Percentiles rank a stretch among this genome's conserved stretches.
These are phyloP conservation scores for Cladorrhinum samala DNA, from an alignment of 495 filamentous ascomycete genomes.

Conservation along the genomic window DNA sequence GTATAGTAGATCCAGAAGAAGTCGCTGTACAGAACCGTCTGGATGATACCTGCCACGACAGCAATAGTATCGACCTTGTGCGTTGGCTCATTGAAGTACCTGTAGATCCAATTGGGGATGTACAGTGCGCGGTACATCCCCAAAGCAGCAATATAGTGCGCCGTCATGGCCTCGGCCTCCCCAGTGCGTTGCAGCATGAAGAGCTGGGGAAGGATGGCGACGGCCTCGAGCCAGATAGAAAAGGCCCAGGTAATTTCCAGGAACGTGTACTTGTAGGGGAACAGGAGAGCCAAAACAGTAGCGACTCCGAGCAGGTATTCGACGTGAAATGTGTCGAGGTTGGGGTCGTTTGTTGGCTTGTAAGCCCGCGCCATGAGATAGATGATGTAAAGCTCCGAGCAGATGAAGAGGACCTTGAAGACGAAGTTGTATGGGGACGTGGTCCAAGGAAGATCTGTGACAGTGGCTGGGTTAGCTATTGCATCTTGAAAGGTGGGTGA, in stretches of 20 bases:
- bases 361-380: slow-evolving; percentile 96
- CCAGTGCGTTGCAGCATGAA: slow-evolving; percentile 98
- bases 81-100: slow-evolving; percentile 65
- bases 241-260: slow-evolving; percentile 90
- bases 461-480: too few species aligned
- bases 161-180: slow-evolving; percentile 96
- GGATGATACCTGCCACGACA: slow-evolving; percentile 78
- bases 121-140: slow-evolving; percentile 88
- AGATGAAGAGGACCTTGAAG: slow-evolving; percentile 95
- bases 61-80: slow-evolving; percentile 73
- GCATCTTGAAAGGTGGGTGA: background rate
- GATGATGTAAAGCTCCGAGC: slow-evolving; percentile 81
- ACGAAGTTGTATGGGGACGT: slow-evolving; percentile 79
- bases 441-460: slow-evolving; percentile 83
- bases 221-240: slow-evolving; percentile 93
- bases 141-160: slow-evolving; percentile 95
- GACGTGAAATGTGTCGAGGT: slow-evolving; percentile 92
- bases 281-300: slow-evolving; percentile 69
- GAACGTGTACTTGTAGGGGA: slow-evolving; percentile 70
- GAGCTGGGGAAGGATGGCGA: slow-evolving; percentile 92
- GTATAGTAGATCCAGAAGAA: slow-evolving; percentile 99
- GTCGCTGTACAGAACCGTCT: slow-evolving; percentile 93
- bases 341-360: slow-evolving; percentile 92
- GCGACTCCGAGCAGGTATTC: slow-evolving; percentile 83
- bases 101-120: slow-evolving; percentile 96